Conservation (phyloP, 768 basidiomycete species). For the Xerocomus potaroensis region DNA sequence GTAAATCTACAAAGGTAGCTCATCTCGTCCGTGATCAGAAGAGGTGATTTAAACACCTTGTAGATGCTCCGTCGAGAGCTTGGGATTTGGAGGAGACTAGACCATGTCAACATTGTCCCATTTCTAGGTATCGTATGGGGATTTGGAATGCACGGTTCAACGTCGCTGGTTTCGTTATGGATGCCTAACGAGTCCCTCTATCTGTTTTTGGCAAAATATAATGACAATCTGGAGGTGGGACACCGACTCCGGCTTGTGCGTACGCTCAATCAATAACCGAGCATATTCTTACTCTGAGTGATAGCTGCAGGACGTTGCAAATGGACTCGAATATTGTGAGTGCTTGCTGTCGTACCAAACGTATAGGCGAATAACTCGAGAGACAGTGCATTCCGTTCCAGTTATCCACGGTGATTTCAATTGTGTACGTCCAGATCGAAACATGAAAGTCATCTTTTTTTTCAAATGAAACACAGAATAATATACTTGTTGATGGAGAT, state of each 20-base stretch:
- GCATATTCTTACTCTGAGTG: constrained; percentile 13
- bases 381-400: constrained; percentile 6
- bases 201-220: constrained; percentile 10
- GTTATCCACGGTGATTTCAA: constrained; percentile 16
- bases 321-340: constrained; percentile 9
- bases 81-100: constrained; percentile 25
- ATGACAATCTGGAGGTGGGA: neutral
- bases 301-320: constrained; percentile 13
- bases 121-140: constrained; percentile 7
- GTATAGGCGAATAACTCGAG: neutral
- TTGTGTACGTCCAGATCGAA: constrained; percentile 1
- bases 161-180: constrained; percentile 31
- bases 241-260: constrained; percentile 14
- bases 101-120: constrained; percentile 25
- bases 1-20: neutral
- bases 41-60: rapidly evolving
- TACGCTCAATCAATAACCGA: constrained; percentile 6
- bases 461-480: constrained; percentile 8
- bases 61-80: constrained; percentile 28
- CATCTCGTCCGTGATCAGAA: neutral
- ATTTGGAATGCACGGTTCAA: constrained; percentile 20
- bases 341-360: neutral
- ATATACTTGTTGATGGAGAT: constrained; percentile 10
- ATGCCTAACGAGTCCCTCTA: constrained; percentile 25
- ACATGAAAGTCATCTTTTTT: neutral